phyloP scores from a whole-genome alignment of 2,329 filamentous ascomycete species.

The Monilinia fructicola region DNA sequence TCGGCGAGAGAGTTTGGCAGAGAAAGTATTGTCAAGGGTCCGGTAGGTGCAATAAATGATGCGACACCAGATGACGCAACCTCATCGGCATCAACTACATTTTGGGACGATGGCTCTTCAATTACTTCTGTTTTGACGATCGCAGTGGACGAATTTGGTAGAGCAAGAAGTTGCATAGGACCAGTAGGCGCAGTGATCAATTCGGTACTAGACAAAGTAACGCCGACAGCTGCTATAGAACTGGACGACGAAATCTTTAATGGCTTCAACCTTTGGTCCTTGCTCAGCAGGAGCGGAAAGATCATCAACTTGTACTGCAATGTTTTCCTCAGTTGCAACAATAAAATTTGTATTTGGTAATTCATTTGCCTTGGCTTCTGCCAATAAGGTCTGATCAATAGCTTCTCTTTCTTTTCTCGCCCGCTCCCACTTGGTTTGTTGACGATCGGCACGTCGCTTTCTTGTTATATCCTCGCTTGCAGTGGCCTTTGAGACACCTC shows the following conservation, averaged over 20 bases:
- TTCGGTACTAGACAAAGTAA: not conserved
- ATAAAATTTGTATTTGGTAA: not conserved
- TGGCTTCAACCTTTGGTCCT: not conserved
- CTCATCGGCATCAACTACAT: not conserved
- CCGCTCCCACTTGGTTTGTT: constrained; percentile 84
- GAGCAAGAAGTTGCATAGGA: constrained; percentile 48
- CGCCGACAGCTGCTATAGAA: not conserved
- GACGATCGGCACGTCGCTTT: constrained; percentile 74
- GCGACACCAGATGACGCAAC: constrained; percentile 38
- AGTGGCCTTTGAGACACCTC: constrained; percentile 60
- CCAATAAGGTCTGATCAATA: constrained; percentile 68
- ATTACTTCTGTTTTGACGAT: not conserved
- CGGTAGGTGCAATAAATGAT: constrained; percentile 28
- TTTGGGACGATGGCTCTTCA: not conserved
- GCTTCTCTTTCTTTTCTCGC: constrained; percentile 84
- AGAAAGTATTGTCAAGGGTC: constrained; percentile 47
- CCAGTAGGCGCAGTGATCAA: constrained; percentile 29
- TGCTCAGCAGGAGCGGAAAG: not conserved
- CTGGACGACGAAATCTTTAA: not conserved
- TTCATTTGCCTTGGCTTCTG: constrained; percentile 45
- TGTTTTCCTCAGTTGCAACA: not conserved
- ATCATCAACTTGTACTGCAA: not conserved
- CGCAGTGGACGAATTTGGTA: constrained; percentile 48
- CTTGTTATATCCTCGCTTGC: constrained; percentile 83
- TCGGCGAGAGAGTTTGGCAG: constrained; percentile 49